Conservation (phyloP, 257 asterid genomes). For the Ophiorrhiza pumila region DNA sequence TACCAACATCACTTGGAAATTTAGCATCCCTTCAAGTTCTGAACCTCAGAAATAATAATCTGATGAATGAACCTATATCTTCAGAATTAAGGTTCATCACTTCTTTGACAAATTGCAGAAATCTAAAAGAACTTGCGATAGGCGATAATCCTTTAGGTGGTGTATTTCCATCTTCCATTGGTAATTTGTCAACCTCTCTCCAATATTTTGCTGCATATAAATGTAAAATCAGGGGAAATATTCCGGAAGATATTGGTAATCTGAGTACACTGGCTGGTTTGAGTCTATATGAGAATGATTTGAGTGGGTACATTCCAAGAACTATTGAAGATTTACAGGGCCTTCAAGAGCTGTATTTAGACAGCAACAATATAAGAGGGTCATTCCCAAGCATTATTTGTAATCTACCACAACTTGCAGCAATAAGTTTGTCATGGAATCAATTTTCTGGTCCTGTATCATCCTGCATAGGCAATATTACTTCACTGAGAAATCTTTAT, state of each 20-base stretch:
- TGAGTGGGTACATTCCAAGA: not conserved
- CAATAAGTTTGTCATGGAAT: conserved; percentile 6
- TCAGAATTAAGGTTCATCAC: not conserved
- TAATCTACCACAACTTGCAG: conserved; percentile 7
- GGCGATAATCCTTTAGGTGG: not conserved
- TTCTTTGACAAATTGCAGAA: conserved; percentile 8
- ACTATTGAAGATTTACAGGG: not conserved
- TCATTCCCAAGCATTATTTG: conserved; percentile 3
- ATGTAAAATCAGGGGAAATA: not conserved
- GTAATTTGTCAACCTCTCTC: not conserved
- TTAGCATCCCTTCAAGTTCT: conserved; percentile 11
- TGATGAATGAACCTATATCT: conserved; percentile 2
- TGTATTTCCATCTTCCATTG: conserved; percentile 1
- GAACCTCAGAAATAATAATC: not conserved
- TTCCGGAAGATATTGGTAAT: conserved; percentile 3
- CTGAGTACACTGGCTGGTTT: not conserved
- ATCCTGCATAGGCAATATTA: conserved; percentile 15
- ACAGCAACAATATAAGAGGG: not conserved
- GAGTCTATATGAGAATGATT: not conserved
- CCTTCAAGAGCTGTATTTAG: not conserved
- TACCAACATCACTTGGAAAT: conserved; percentile 24
- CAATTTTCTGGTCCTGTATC: conserved; percentile 25
- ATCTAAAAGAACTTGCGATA: not conserved
- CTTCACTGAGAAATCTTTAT: not conserved
- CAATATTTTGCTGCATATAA: too few relatives aligned